These are phyloP conservation scores for Takashimella tepidaria DNA, from an alignment of 1,284 basidiomycete species.

Conservation along the genomic window DNA sequence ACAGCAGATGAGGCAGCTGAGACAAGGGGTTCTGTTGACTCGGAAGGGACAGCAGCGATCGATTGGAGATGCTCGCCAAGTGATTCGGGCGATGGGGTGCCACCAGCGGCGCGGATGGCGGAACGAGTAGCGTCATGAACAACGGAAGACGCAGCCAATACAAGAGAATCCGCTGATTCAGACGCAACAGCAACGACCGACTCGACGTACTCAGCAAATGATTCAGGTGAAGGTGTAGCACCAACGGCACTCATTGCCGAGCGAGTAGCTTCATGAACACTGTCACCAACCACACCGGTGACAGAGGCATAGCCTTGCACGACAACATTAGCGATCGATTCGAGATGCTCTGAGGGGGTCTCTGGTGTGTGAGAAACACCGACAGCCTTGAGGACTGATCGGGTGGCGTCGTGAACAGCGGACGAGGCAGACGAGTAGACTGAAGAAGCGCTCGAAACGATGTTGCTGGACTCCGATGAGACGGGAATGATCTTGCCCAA, in stretches of 20 bases:
- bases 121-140: constrained; percentile 22
- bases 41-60: constrained; percentile 10
- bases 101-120: constrained; percentile 19
- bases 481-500: constrained; percentile 4
- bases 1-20: constrained; percentile 12
- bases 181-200: constrained; percentile 13
- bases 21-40: constrained; percentile 6
- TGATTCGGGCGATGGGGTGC: constrained; percentile 16
- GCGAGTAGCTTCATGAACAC: constrained; percentile 21
- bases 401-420: constrained; percentile 19
- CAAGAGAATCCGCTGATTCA: constrained; percentile 3
- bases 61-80: constrained; percentile 14
- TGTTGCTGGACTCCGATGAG: constrained; percentile 10
- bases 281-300: constrained; percentile 6
- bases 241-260: constrained; percentile 19
- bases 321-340: constrained; percentile 16
- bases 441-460: neutral
- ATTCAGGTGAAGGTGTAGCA: constrained; percentile 17
- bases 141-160: constrained; percentile 7
- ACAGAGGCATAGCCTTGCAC: constrained; percentile 13
- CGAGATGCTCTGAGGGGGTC: constrained; percentile 11
- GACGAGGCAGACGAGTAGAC: constrained; percentile 7
- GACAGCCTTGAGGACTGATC: constrained; percentile 13
- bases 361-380: constrained; percentile 12
- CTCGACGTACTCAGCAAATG: constrained; percentile 10